These are phyloP conservation scores for Capsicum baccatum DNA, from an alignment of 257 asterid species.

Conservation along the genomic window DNA sequence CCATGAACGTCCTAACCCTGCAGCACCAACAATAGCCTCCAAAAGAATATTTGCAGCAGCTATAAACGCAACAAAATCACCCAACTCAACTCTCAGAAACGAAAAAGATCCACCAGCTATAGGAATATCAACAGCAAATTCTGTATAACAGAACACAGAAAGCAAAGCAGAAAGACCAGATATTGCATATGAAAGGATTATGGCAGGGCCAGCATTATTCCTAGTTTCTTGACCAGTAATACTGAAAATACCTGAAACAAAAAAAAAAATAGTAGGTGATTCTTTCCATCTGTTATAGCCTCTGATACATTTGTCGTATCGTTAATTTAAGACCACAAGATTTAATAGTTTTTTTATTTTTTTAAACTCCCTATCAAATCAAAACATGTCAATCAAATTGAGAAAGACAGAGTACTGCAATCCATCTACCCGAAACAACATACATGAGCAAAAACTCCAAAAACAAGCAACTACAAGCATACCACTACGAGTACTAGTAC, in stretches of 20 bases:
- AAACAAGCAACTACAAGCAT: no score
- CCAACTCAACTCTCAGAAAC: constrained; percentile 81
- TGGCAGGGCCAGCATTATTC: constrained; percentile 80
- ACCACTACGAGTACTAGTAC: constrained; percentile 27
- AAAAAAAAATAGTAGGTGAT: no score
- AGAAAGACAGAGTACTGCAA: no score
- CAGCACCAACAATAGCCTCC: constrained; percentile 92
- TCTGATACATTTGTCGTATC: no score
- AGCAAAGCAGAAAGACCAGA: constrained; percentile 89
- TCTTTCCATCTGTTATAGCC: no score
- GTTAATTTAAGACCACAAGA: no score
- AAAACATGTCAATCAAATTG: no score
- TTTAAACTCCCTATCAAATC: no score
- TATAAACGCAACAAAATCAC: constrained; percentile 86
- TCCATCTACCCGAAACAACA: no score
- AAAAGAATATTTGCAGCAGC: constrained; percentile 89
- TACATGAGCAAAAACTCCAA: no score
- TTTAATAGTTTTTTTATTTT: no score
- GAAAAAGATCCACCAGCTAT: constrained; percentile 96
- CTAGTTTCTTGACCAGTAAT: constrained; percentile 85
- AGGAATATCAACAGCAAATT: constrained; percentile 89
- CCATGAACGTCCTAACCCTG: constrained; percentile 97
- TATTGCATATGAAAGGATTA: constrained; percentile 74
- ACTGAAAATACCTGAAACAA: constrained; percentile 85
- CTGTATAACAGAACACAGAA: constrained; percentile 89